Evolutionary conservation across 371 early-diverging fungal genomes (phyloP).

Genomic region (Catenaria anguillulae): DNA sequence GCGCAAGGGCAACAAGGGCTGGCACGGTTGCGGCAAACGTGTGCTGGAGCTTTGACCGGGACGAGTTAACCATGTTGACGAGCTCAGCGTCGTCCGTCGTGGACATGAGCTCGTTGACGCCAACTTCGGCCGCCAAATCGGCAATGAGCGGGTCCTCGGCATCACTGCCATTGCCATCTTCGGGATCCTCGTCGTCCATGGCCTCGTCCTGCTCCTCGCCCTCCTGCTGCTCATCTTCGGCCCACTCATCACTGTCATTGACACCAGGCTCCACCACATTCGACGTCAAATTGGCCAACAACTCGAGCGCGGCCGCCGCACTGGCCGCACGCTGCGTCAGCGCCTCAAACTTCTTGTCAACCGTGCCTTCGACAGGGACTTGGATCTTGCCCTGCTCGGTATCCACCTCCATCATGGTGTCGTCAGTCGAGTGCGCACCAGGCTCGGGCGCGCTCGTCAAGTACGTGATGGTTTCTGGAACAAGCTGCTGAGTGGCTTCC

Average conservation of each 20-base stretch:
- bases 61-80: slow-evolving; percentile 16
- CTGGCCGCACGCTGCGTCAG: slow-evolving; percentile 24
- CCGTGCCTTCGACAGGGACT: slow-evolving; percentile 30
- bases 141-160: slow-evolving; percentile 25
- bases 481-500: not conserved
- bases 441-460: not conserved
- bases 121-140: slow-evolving; percentile 25
- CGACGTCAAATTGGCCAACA: slow-evolving; percentile 49
- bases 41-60: slow-evolving; percentile 15
- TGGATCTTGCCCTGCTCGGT: slow-evolving; percentile 32
- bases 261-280: slow-evolving; percentile 41
- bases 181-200: slow-evolving; percentile 18
- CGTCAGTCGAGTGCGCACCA: not conserved
- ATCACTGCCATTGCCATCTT: slow-evolving; percentile 36
- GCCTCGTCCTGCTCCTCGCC: slow-evolving; percentile 7
- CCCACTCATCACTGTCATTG: slow-evolving; percentile 12
- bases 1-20: slow-evolving; percentile 15
- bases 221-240: slow-evolving; percentile 4
- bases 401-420: slow-evolving; percentile 18
- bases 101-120: slow-evolving; percentile 19
- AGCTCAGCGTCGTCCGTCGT: slow-evolving; percentile 35
- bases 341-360: slow-evolving; percentile 33
- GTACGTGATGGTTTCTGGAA: not conserved
- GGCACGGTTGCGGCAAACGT: slow-evolving; percentile 14
- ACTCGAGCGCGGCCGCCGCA: slow-evolving; percentile 56